Percentiles rank a stretch among this genome's conserved stretches.
These are phyloP conservation scores for Cadophora gregata DNA, from an alignment of 2,329 filamentous ascomycete genomes.

Conservation along the genomic window DNA sequence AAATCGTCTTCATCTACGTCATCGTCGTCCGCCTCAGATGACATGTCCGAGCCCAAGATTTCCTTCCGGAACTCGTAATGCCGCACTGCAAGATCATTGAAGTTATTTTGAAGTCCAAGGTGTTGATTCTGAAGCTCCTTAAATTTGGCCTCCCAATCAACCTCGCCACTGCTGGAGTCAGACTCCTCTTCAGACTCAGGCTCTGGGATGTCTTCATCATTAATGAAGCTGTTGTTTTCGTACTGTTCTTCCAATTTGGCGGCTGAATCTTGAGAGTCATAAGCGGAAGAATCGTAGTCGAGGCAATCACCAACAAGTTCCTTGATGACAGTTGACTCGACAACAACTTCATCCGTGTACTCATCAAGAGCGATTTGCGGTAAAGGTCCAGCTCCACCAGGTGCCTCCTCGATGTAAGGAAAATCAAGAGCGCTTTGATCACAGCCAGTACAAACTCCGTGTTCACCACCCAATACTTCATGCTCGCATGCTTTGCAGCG, in stretches of 20 bases:
- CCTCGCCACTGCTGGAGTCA: slow-evolving; percentile 28
- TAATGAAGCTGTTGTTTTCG: slow-evolving; percentile 39
- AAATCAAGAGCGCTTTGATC: background rate
- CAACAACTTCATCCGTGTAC: slow-evolving; percentile 23
- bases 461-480: slow-evolving; percentile 34
- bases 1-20: slow-evolving; percentile 24
- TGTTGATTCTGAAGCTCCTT: slow-evolving; percentile 19
- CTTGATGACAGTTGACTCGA: slow-evolving; percentile 10
- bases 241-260: slow-evolving; percentile 35
- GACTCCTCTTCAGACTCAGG: slow-evolving; percentile 22
- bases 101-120: slow-evolving; percentile 18
- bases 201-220: slow-evolving; percentile 29
- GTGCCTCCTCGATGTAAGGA: slow-evolving; percentile 31
- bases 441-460: slow-evolving; percentile 35
- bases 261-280: slow-evolving; percentile 40
- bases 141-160: slow-evolving; percentile 35
- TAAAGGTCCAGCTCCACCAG: slow-evolving; percentile 6
- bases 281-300: slow-evolving; percentile 40
- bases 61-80: slow-evolving; percentile 30
- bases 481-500: slow-evolving; percentile 37
- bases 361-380: slow-evolving; percentile 25
- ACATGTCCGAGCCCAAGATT: slow-evolving; percentile 27
- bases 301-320: slow-evolving; percentile 31
- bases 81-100: slow-evolving; percentile 13
- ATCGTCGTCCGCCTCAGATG: slow-evolving; percentile 6